Evolutionary conservation across 2,329 filamentous ascomycete genomes (phyloP).

Genomic region (Botrytis pseudocinerea): DNA sequence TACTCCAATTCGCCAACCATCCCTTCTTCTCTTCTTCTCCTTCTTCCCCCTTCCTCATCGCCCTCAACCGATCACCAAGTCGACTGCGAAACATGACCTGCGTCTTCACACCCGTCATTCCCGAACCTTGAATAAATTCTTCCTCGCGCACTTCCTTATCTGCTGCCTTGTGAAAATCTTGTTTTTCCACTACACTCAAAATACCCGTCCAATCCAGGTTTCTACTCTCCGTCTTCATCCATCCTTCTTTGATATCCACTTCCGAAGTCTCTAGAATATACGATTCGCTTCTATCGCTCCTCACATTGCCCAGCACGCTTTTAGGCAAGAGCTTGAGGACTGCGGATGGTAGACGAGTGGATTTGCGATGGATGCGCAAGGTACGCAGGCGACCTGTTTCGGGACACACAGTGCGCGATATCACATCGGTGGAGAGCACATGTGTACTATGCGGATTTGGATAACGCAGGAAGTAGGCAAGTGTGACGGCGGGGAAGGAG

Average conservation of each 20-base stretch:
- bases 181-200: conserved; percentile 74
- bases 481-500: conserved; percentile 79
- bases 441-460: conserved; percentile 83
- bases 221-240: conserved; percentile 78
- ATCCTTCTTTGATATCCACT: conserved; percentile 76
- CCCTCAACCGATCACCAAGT: conserved; percentile 61
- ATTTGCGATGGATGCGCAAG: conserved; percentile 78
- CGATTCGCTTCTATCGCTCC: conserved; percentile 64
- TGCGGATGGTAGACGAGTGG: conserved; percentile 72
- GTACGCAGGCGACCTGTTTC: conserved; percentile 74
- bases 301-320: conserved; percentile 53
- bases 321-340: conserved; percentile 74
- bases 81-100: conserved; percentile 71
- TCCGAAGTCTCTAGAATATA: conserved; percentile 81
- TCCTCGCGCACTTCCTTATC: conserved; percentile 32
- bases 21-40: conserved; percentile 52
- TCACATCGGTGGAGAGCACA: conserved; percentile 81
- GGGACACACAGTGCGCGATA: conserved; percentile 71
- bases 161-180: conserved; percentile 57
- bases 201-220: conserved; percentile 84
- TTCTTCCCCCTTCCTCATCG: conserved; percentile 43
- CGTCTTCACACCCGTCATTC: conserved; percentile 67
- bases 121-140: conserved; percentile 33
- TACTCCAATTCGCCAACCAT: conserved; percentile 60
- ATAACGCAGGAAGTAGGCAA: conserved; percentile 88